Conservation (phyloP, 441 rosid genomes). For the Erodium trifolium region DNA sequence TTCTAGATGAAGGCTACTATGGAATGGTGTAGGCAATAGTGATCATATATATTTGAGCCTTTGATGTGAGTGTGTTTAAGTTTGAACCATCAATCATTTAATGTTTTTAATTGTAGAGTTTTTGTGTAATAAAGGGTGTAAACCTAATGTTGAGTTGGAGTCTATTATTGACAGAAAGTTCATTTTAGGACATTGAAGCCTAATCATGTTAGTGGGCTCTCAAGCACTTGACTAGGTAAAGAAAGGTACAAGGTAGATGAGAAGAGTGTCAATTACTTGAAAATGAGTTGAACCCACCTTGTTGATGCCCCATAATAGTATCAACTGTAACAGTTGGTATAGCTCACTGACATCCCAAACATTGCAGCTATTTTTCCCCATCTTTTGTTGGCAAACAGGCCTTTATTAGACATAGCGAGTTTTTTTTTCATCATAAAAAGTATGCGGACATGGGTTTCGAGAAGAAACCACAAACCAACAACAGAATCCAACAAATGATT, state of each 20-base stretch:
- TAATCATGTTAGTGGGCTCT: too few species aligned
- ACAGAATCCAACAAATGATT: too few species aligned
- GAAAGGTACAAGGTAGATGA: not conserved
- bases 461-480: too few species aligned
- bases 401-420: too few species aligned
- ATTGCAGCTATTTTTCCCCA: not conserved
- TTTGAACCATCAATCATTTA: not conserved
- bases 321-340: slow-evolving; percentile 14
- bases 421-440: too few species aligned
- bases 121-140: not conserved
- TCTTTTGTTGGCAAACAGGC: slow-evolving; percentile 8
- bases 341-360: slow-evolving; percentile 20
- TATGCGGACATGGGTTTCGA: too few species aligned
- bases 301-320: not conserved
- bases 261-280: slow-evolving; percentile 16
- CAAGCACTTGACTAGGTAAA: not conserved
- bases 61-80: not conserved
- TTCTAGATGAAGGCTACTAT: too few species aligned
- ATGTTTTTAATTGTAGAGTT: not conserved
- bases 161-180: not conserved
- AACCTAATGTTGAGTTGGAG: not conserved
- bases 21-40: not conserved
- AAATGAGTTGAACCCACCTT: slow-evolving; percentile 17
- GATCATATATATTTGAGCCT: not conserved
- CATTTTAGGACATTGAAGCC: not conserved